A percentile compares a stretch with the other conserved stretches of the same genome.
Evolutionary conservation across 164 flowering plant species (phyloP).

Genomic region (Liriodendron chinense): DNA sequence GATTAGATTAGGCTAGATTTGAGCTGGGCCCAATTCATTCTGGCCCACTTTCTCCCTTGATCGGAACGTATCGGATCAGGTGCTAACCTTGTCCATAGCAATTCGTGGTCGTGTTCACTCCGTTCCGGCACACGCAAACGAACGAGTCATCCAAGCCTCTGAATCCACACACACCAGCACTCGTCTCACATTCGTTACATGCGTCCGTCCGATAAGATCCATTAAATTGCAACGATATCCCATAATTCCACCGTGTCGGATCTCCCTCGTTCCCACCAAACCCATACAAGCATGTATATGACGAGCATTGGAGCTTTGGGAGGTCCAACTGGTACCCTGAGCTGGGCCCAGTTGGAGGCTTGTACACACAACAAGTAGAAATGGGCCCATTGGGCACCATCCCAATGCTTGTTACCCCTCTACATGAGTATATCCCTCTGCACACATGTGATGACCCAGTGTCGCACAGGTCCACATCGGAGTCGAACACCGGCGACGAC

Average conservation of each 20-base stretch:
- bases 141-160: constrained; percentile 31
- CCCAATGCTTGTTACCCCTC: constrained; percentile 55
- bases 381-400: constrained; percentile 43
- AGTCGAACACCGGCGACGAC: constrained; percentile 54
- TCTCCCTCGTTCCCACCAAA: constrained; percentile 52
- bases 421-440: constrained; percentile 58
- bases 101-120: constrained; percentile 43
- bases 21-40: no score
- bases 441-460: constrained; percentile 46
- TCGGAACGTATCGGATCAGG: not conserved
- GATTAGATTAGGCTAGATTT: not conserved
- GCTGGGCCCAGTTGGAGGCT: constrained; percentile 29
- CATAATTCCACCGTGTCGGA: constrained; percentile 57
- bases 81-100: constrained; percentile 58
- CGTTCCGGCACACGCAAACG: constrained; percentile 50
- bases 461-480: constrained; percentile 36
- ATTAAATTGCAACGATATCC: constrained; percentile 47
- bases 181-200: constrained; percentile 52
- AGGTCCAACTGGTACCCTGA: constrained; percentile 43
- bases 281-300: constrained; percentile 52
- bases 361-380: constrained; percentile 62
- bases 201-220: constrained; percentile 22
- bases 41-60: no score
- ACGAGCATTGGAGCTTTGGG: constrained; percentile 67
- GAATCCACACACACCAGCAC: constrained; percentile 62